Evolutionary conservation across 1,139 yeast genomes (phyloP).

Genomic region (Williopsis jadinii): DNA sequence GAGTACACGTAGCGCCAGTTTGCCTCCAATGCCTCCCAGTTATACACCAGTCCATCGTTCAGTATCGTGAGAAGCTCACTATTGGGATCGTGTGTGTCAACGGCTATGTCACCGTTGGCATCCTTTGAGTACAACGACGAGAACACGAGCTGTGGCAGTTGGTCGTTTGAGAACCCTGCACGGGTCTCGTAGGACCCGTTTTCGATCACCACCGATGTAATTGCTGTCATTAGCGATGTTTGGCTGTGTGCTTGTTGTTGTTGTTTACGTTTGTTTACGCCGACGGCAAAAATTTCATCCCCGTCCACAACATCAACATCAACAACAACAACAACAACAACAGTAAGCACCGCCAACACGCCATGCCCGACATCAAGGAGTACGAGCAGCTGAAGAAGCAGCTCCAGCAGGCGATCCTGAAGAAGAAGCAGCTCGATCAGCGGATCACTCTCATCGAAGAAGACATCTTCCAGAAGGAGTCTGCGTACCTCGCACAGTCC

Average conservation of each 20-base stretch:
- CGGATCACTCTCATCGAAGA: slow-evolving; percentile 65
- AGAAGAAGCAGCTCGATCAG: slow-evolving; percentile 59
- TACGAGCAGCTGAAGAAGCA: slow-evolving; percentile 65
- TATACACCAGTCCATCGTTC: slow-evolving; percentile 60
- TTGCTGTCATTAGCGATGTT: slow-evolving; percentile 28
- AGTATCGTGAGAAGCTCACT: slow-evolving; percentile 55
- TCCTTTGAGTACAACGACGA: slow-evolving; percentile 46
- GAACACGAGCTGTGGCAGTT: slow-evolving; percentile 52
- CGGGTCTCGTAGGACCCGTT: slow-evolving; percentile 59
- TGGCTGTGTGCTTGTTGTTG: slow-evolving; percentile 3
- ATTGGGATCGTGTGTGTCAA: slow-evolving; percentile 35
- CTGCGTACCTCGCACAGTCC: slow-evolving; percentile 67
- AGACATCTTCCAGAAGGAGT: slow-evolving; percentile 74
- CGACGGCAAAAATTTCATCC: too few relatives aligned
- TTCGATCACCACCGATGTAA: slow-evolving; percentile 62
- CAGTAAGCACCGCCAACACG: not conserved
- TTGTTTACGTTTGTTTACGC: not conserved
- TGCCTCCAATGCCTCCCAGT: slow-evolving; percentile 52
- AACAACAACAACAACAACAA: too few relatives aligned
- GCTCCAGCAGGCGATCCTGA: slow-evolving; percentile 55
- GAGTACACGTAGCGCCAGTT: slow-evolving; percentile 54
- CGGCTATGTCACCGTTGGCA: slow-evolving; percentile 33
- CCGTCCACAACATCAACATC: too few relatives aligned
- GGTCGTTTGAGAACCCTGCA: slow-evolving; percentile 66
- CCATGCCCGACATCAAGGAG: slow-evolving; percentile 35